These are phyloP conservation scores for Antitrichia curtipendula DNA, from an alignment of 225 moss, liverwort and hornwort genomes.

Conservation along the genomic window DNA sequence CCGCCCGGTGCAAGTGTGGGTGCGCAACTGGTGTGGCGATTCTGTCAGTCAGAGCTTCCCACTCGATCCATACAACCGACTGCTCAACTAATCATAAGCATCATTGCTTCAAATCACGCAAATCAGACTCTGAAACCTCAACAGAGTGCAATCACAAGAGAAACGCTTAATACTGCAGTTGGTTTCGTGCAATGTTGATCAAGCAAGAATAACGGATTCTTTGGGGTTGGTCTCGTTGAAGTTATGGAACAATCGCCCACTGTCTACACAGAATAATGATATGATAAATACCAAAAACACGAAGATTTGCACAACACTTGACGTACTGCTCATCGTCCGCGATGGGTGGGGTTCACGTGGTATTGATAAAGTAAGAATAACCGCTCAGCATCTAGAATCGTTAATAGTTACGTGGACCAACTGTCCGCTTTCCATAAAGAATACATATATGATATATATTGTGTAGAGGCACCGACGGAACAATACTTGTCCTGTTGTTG, in stretches of 20 bases:
- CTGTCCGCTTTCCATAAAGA: not conserved
- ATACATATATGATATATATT: not conserved
- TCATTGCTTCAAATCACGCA: not conserved
- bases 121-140: not conserved
- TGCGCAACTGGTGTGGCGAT: not conserved
- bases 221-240: no score
- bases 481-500: no score
- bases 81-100: not conserved
- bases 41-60: not conserved
- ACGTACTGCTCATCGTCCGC: not conserved
- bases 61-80: not conserved
- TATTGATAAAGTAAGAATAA: not conserved
- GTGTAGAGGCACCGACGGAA: not conserved
- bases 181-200: no score
- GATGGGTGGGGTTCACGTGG: not conserved
- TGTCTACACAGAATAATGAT: not conserved
- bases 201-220: not conserved
- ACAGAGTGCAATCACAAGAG: not conserved
- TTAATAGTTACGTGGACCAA: not conserved
- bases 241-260: not conserved
- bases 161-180: not conserved
- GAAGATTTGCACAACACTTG: not conserved
- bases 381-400: not conserved
- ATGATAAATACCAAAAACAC: not conserved
- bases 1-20: not conserved